A percentile compares a stretch with the other conserved stretches of the same genome.
These are phyloP conservation scores for Saccharum officinarum DNA, from an alignment of 176 grass and related monocot genomes.

Conservation along the genomic window DNA sequence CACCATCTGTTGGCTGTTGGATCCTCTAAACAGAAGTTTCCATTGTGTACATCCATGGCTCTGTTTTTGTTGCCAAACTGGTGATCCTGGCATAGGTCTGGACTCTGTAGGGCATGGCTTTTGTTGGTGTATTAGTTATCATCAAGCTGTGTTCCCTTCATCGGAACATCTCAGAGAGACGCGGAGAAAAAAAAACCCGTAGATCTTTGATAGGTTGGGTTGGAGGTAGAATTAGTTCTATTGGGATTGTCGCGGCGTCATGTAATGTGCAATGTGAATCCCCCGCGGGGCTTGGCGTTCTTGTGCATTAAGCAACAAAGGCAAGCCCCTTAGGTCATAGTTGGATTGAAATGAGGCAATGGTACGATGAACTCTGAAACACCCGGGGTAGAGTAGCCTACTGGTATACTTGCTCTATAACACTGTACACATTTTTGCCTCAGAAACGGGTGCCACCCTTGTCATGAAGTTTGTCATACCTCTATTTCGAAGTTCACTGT, in stretches of 20 bases:
- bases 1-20: neutral
- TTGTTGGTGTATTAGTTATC: neutral
- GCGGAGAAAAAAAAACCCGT: neutral
- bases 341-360: neutral
- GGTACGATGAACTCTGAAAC: neutral
- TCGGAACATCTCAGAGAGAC: neutral
- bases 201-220: neutral
- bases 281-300: neutral
- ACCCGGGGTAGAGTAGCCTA: neutral
- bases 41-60: slow-evolving; percentile 39
- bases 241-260: too few species aligned
- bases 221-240: neutral
- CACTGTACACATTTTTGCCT: neutral
- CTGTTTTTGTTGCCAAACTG: neutral
- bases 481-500: neutral
- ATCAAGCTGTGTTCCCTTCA: neutral
- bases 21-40: neutral
- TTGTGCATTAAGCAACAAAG: neutral
- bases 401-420: neutral
- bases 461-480: neutral
- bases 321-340: neutral
- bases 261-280: neutral
- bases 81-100: neutral
- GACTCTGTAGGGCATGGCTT: slow-evolving; percentile 11
- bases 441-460: neutral